These are phyloP conservation scores for Taphrina communis DNA, from an alignment of 1,139 yeast genomes.

Conservation along the genomic window DNA sequence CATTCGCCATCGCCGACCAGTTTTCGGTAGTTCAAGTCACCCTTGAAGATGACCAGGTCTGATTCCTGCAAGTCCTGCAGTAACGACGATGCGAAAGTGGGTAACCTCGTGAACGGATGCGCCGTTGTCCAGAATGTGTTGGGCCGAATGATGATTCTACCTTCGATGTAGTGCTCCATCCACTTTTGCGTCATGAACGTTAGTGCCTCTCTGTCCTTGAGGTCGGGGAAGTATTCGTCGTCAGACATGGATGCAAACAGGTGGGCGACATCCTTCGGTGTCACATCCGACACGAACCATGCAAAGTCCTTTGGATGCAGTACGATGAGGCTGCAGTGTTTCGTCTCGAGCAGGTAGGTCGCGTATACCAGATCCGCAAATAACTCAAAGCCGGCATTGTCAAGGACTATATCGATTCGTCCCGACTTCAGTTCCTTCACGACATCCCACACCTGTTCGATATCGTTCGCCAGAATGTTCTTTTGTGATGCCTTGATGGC, in stretches of 20 bases:
- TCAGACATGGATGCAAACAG: constrained; percentile 62
- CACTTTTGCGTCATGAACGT: constrained; percentile 36
- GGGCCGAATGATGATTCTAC: constrained; percentile 63
- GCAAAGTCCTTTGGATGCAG: constrained; percentile 91
- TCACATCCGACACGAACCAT: constrained; percentile 97
- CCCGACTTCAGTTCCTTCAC: constrained; percentile 52
- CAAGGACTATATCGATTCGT: constrained; percentile 84
- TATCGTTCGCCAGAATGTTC: constrained; percentile 79
- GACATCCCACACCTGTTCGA: constrained; percentile 67
- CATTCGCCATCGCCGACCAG: constrained; percentile 81
- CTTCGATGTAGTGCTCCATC: constrained; percentile 58
- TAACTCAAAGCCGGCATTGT: constrained; percentile 93
- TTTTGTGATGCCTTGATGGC: constrained; percentile 83
- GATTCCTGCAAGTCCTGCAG: constrained; percentile 63
- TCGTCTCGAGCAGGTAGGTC: constrained; percentile 74
- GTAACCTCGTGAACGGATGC: constrained; percentile 70
- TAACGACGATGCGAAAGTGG: constrained; percentile 62
- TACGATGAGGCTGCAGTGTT: constrained; percentile 65
- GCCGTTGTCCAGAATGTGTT: constrained; percentile 85
- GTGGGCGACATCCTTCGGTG: constrained; percentile 74
- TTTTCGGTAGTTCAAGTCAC: constrained; percentile 94
- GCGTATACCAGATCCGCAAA: constrained; percentile 83
- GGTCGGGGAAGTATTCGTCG: constrained; percentile 30
- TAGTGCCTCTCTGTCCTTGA: constrained; percentile 23
- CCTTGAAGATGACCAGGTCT: constrained; percentile 73